Percentiles rank a stretch among this genome's conserved stretches.
Conservation (phyloP, 257 asterid genomes). For the Salvia rosmarinus region DNA sequence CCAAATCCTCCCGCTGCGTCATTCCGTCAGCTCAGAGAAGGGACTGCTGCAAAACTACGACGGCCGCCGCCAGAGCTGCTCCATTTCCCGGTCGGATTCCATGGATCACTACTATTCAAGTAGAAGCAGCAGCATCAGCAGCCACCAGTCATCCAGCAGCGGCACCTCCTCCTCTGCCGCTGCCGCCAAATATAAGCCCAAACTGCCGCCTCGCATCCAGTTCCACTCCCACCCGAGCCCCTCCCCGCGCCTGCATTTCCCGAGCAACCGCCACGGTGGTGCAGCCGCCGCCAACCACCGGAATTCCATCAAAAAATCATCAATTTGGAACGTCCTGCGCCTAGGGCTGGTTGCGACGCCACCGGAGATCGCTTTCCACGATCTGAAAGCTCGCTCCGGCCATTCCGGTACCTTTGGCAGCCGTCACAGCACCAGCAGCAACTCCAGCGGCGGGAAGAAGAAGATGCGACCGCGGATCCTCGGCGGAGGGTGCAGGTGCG, state of each 20-base stretch:
- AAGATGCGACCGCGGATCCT: conserved; percentile 39
- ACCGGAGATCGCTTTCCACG: conserved; percentile 67
- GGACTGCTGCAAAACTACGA: conserved; percentile 18
- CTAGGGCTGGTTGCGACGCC: conserved; percentile 66
- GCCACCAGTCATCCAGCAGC: conserved; percentile 61
- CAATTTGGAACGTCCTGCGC: conserved; percentile 50
- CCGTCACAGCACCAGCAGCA: conserved; percentile 54
- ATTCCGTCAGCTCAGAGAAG: conserved; percentile 55
- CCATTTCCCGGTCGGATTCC: conserved; percentile 59
- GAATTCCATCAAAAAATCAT: conserved; percentile 29
- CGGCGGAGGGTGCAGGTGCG: conserved; percentile 63
- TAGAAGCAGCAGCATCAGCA: conserved; percentile 71
- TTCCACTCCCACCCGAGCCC: conserved; percentile 93
- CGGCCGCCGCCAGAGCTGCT: conserved; percentile 21
- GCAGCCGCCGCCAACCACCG: not conserved
- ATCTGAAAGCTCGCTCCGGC: conserved; percentile 49
- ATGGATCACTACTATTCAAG: conserved; percentile 61
- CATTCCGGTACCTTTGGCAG: conserved; percentile 36
- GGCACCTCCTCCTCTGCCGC: conserved; percentile 29
- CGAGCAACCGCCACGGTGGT: conserved; percentile 33
- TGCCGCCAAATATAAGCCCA: conserved; percentile 28
- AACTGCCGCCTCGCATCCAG: conserved; percentile 44
- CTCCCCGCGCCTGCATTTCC: conserved; percentile 57
- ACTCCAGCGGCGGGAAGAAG: conserved; percentile 42
- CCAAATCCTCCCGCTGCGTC: conserved; percentile 71